These are phyloP conservation scores for Phellopilus nigrolimitatus DNA, from an alignment of 1,284 basidiomycete species.

Conservation along the genomic window DNA sequence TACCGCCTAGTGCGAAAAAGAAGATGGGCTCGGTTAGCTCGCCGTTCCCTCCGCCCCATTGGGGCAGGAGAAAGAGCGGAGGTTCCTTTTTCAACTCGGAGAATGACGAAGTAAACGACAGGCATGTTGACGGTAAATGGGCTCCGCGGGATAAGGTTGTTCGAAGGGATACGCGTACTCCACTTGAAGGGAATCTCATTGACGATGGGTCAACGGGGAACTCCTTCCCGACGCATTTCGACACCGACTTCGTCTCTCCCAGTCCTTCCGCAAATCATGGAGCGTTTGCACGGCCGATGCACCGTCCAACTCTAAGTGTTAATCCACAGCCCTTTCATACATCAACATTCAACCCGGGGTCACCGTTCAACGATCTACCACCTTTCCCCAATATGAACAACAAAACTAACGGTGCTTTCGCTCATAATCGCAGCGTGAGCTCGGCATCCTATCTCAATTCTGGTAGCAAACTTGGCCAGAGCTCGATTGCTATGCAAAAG, in stretches of 20 bases:
- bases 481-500: background rate
- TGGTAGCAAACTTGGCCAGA: background rate
- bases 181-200: constrained; percentile 17
- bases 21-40: constrained; percentile 43
- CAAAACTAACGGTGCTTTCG: background rate
- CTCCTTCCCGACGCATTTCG: constrained; percentile 39
- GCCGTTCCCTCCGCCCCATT: constrained; percentile 58
- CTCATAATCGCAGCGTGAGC: constrained; percentile 6
- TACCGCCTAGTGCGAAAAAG: constrained; percentile 30
- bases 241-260: constrained; percentile 28
- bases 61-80: constrained; percentile 45
- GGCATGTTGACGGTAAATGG: constrained; percentile 30
- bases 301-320: constrained; percentile 32
- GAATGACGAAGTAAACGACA: constrained; percentile 39
- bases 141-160: constrained; percentile 22
- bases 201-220: constrained; percentile 25
- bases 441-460: constrained; percentile 1
- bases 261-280: constrained; percentile 16
- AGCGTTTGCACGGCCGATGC: constrained; percentile 15
- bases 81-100: constrained; percentile 42
- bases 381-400: constrained; percentile 27
- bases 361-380: constrained; percentile 33
- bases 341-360: constrained; percentile 26
- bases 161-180: constrained; percentile 7
- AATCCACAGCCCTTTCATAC: constrained; percentile 27